phyloP scores from a whole-genome alignment of 768 basidiomycete species.

The Candolleomyces efflorescens region DNA sequence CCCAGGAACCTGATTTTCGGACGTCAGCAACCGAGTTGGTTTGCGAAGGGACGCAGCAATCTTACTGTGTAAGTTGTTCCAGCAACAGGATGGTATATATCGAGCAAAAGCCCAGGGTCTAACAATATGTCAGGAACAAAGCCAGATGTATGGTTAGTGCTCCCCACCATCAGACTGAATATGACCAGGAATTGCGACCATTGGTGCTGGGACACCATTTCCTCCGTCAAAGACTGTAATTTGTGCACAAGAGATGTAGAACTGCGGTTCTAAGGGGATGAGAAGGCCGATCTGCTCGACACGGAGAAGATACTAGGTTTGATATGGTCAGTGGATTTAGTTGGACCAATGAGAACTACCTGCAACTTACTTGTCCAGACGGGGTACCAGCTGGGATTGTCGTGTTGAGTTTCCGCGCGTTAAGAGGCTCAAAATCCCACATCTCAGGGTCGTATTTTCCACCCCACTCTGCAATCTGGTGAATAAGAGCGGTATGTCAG shows the following conservation, averaged over 20 bases:
- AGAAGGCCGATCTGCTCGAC: conserved; percentile 41
- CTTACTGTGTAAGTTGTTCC: background rate
- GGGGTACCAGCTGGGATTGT: conserved; percentile 33
- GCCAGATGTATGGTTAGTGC: background rate
- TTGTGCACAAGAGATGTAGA: conserved; percentile 33
- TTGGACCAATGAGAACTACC: background rate
- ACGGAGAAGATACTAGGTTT: conserved; percentile 28
- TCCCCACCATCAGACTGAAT: background rate
- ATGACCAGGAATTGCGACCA: conserved; percentile 20
- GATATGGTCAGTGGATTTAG: background rate
- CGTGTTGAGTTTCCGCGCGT: conserved; percentile 22
- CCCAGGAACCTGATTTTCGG: background rate
- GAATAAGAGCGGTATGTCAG: background rate
- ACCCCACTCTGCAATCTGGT: conserved; percentile 26
- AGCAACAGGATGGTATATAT: background rate
- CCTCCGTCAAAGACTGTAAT: conserved; percentile 31
- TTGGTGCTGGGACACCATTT: conserved; percentile 15
- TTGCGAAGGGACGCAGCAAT: background rate
- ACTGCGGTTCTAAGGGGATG: conserved; percentile 25
- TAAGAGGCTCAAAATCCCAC: conserved; percentile 22
- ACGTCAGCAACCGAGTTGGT: background rate
- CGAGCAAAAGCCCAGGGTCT: background rate
- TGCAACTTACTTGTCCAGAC: conserved; percentile 25
- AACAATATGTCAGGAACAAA: background rate
- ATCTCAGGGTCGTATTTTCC: conserved; percentile 20